Percentiles rank a stretch among this genome's conserved stretches.
These are phyloP conservation scores for Aspergillus novoparasiticus DNA, from an alignment of 2,329 filamentous ascomycete species.

Conservation along the genomic window DNA sequence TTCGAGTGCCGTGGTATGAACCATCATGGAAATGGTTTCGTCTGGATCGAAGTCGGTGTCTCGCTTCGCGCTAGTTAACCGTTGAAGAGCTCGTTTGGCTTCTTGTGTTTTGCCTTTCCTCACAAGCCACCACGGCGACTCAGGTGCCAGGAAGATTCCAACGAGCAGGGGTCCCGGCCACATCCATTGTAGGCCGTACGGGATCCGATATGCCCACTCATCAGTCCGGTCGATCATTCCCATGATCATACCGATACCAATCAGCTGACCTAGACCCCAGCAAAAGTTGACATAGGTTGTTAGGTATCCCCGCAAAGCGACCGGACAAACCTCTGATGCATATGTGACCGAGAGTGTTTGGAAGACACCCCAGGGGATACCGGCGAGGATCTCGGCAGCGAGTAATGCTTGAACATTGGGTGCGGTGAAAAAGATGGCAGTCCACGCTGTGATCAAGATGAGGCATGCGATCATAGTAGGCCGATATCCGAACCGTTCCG, in stretches of 20 bases:
- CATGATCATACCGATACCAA: constrained; percentile 55
- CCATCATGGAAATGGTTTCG: constrained; percentile 89
- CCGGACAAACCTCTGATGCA: constrained; percentile 51
- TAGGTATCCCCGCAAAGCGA: constrained; percentile 48
- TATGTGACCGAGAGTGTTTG: constrained; percentile 53
- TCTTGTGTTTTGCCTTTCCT: constrained; percentile 49
- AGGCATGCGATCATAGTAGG: constrained; percentile 54
- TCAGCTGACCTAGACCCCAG: constrained; percentile 53
- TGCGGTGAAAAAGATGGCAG: constrained; percentile 55
- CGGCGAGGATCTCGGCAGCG: constrained; percentile 55
- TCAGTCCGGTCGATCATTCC: constrained; percentile 49
- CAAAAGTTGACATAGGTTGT: constrained; percentile 52
- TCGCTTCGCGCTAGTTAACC: constrained; percentile 48
- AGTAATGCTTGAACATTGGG: constrained; percentile 50
- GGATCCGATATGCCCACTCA: constrained; percentile 56
- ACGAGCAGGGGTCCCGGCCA: constrained; percentile 55
- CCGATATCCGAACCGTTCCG: constrained; percentile 55
- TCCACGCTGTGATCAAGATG: constrained; percentile 49
- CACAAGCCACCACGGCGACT: constrained; percentile 57
- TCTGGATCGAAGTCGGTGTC: constrained; percentile 77
- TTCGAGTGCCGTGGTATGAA: constrained; percentile 82
- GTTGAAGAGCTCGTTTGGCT: constrained; percentile 46
- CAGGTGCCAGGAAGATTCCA: constrained; percentile 51
- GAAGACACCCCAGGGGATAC: constrained; percentile 56
- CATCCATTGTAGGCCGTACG: constrained; percentile 57